Conservation (phyloP, 192 early-diverging fungal species). For the Linnemannia zychae region DNA sequence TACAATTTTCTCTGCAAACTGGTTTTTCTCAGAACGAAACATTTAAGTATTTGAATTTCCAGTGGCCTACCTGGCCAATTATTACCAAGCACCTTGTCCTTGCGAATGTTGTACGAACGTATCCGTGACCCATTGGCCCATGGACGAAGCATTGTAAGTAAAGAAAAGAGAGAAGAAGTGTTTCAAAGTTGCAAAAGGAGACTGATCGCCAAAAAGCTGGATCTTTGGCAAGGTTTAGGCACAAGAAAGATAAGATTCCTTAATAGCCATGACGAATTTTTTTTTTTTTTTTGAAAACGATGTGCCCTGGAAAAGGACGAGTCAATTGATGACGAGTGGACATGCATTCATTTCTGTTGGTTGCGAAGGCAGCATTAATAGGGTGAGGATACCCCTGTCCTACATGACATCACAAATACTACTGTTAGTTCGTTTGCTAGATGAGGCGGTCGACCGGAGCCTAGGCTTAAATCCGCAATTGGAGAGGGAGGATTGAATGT, state of each 20-base stretch:
- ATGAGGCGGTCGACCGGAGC: not conserved
- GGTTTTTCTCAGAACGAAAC: not conserved
- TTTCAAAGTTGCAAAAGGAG: not conserved
- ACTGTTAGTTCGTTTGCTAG: too few species aligned
- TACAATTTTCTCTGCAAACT: not conserved
- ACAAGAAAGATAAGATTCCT: not conserved
- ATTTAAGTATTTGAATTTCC: not conserved
- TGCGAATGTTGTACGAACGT: too few species aligned
- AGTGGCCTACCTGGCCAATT: not conserved
- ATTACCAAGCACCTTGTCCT: not conserved
- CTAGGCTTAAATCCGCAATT: not conserved
- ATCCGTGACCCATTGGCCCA: not conserved
- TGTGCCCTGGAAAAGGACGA: not conserved
- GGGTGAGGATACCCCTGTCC: too few species aligned
- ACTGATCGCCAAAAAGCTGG: not conserved
- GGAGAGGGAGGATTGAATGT: not conserved
- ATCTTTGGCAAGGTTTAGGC: not conserved
- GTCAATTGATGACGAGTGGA: not conserved
- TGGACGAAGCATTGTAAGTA: not conserved
- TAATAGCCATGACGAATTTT: not conserved
- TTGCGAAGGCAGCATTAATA: too few species aligned
- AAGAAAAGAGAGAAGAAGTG: not conserved
- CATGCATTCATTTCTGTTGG: too few species aligned
- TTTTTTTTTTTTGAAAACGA: not conserved
- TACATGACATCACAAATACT: not conserved